phyloP scores from a whole-genome alignment of 208 protist species.

The Leishmania amazonensis region DNA sequence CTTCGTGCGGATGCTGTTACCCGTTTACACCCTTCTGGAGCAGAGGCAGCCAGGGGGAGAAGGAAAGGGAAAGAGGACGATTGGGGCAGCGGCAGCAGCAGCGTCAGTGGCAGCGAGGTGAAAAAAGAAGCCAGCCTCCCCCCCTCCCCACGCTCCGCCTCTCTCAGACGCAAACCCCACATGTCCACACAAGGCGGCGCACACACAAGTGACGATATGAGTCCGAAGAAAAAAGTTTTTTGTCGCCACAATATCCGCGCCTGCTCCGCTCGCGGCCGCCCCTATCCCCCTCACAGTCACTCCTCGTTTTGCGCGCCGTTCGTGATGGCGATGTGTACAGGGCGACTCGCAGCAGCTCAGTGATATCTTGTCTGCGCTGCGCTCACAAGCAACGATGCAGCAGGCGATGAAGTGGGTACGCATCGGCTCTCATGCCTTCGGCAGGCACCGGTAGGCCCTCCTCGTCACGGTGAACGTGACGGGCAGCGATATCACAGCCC shows the following conservation, averaged over 20 bases:
- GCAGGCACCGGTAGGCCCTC: not conserved
- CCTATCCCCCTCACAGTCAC: not conserved
- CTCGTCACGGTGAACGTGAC: not conserved
- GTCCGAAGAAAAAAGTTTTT: not conserved
- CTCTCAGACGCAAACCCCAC: not conserved
- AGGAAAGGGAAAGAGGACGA: not conserved
- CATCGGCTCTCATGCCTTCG: not conserved
- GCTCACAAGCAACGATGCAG: conserved; percentile 25
- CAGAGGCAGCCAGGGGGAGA: not conserved
- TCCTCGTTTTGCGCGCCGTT: not conserved
- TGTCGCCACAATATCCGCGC: not conserved
- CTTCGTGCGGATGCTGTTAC: too few species aligned
- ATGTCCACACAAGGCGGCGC: not conserved
- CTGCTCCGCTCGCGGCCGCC: not conserved
- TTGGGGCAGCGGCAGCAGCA: not conserved
- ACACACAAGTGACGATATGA: not conserved
- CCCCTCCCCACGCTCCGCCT: not conserved
- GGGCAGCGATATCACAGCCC: not conserved
- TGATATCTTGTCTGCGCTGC: not conserved
- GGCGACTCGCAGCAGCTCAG: not conserved
- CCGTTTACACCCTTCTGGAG: not conserved
- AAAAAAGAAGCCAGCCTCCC: not conserved
- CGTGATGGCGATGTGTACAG: not conserved
- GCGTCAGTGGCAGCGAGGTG: not conserved
- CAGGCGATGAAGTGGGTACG: conserved; percentile 25